Percentiles rank a stretch among this genome's conserved stretches.
Evolutionary conservation across 2,329 filamentous ascomycete species (phyloP).

Genomic region (Pseudopyricularia javanii): DNA sequence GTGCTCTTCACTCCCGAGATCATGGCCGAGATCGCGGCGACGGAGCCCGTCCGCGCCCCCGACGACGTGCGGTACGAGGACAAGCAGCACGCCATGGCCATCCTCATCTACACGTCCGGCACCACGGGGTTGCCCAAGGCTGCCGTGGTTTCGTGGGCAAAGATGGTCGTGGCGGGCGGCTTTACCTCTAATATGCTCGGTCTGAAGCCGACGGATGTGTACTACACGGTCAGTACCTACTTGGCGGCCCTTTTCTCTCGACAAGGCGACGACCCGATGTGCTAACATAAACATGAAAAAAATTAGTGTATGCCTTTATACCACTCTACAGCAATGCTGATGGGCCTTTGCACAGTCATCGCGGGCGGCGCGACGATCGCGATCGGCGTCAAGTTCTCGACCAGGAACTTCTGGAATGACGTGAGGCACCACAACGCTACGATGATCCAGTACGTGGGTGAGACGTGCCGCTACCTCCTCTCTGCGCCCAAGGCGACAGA

Average conservation of each 20-base stretch:
- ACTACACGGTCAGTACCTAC: constrained; percentile 50
- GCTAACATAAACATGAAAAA: neutral
- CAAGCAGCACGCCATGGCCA: constrained; percentile 47
- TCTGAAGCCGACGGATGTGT: constrained; percentile 50
- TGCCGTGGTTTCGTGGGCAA: constrained; percentile 60
- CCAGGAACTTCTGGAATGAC: constrained; percentile 64
- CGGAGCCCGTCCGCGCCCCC: constrained; percentile 41
- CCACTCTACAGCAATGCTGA: constrained; percentile 64
- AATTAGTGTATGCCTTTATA: constrained; percentile 75
- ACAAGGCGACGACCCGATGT: too few relatives aligned
- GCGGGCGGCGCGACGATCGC: constrained; percentile 52
- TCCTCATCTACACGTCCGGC: constrained; percentile 76
- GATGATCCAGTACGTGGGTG: constrained; percentile 76
- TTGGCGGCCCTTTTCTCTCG: too few relatives aligned
- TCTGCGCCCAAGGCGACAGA: constrained; percentile 51
- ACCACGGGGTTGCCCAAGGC: constrained; percentile 78
- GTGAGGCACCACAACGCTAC: constrained; percentile 60
- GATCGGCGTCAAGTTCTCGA: constrained; percentile 68
- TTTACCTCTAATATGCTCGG: constrained; percentile 44
- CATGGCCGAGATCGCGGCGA: constrained; percentile 39
- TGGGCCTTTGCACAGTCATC: constrained; percentile 54
- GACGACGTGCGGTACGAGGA: constrained; percentile 42
- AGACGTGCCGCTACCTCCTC: constrained; percentile 74
- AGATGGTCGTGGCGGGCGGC: constrained; percentile 39
- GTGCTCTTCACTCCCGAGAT: constrained; percentile 48